Conservation (phyloP, 805 yeast genomes). For the Diddensiella caesifluorescens region DNA sequence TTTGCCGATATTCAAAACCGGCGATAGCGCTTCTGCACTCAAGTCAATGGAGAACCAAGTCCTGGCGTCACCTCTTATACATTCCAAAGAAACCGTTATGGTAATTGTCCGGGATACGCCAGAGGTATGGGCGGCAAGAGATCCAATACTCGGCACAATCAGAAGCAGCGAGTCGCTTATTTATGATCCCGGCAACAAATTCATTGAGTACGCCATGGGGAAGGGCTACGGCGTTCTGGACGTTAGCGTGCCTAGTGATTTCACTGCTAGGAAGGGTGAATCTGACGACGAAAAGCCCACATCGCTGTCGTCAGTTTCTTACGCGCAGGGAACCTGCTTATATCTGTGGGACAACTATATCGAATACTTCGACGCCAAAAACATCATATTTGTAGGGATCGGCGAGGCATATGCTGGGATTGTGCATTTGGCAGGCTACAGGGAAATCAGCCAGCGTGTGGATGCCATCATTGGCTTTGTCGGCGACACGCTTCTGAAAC, state of each 20-base stretch:
- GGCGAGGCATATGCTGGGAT: constrained; percentile 88
- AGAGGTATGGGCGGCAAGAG: constrained; percentile 82
- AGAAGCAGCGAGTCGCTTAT: constrained; percentile 68
- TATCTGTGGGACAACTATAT: constrained; percentile 90
- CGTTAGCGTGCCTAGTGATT: constrained; percentile 61
- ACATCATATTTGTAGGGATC: constrained; percentile 74
- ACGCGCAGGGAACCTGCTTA: constrained; percentile 70
- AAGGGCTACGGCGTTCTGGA: constrained; percentile 76
- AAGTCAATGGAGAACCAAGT: constrained; percentile 56
- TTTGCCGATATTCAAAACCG: constrained; percentile 55
- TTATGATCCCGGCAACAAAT: constrained; percentile 65
- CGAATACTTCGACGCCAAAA: constrained; percentile 56
- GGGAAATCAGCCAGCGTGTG: constrained; percentile 32
- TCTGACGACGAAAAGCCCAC: constrained; percentile 29
- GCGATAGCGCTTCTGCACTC: constrained; percentile 11
- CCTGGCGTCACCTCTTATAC: constrained; percentile 65
- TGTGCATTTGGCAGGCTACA: constrained; percentile 85
- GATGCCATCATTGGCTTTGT: constrained; percentile 67
- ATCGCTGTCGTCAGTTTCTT: constrained; percentile 52
- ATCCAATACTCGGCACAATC: constrained; percentile 72
- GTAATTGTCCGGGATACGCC: constrained; percentile 86
- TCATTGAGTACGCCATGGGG: constrained; percentile 62
- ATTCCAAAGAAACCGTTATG: constrained; percentile 53
- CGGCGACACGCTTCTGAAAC: constrained; percentile 63
- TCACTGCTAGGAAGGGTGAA: constrained; percentile 37